A percentile compares a stretch with the other conserved stretches of the same genome.
Conservation (phyloP, 2,329 filamentous ascomycete species). For the Penicillium verrucosum region DNA sequence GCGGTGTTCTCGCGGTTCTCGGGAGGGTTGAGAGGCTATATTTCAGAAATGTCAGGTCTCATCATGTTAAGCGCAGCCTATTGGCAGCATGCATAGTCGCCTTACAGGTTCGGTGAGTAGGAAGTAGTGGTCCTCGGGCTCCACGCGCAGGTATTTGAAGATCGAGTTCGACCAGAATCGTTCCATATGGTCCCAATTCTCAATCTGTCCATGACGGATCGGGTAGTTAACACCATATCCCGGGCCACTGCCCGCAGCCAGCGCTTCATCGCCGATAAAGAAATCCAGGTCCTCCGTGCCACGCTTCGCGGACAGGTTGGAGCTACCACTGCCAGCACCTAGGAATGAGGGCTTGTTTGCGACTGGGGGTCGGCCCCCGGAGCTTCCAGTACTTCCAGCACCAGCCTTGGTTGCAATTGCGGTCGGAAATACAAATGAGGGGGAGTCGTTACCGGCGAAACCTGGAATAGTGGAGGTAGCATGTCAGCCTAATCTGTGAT, state of each 20-base stretch:
- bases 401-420: constrained; percentile 93
- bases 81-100: constrained; percentile 1
- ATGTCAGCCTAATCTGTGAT: constrained; percentile 35
- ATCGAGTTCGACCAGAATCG: constrained; percentile 99
- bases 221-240: constrained; percentile 97
- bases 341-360: constrained; percentile 94
- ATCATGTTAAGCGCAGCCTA: not conserved
- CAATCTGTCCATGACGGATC: constrained; percentile 95
- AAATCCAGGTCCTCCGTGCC: constrained; percentile 97
- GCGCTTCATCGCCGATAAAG: constrained; percentile 96
- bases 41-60: constrained; percentile 5
- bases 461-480: constrained; percentile 52
- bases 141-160: constrained; percentile 97
- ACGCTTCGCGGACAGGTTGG: constrained; percentile 84
- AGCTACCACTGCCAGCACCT: constrained; percentile 77
- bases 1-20: constrained; percentile 99
- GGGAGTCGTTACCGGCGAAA: constrained; percentile 98
- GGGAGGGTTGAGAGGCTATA: constrained; percentile 87
- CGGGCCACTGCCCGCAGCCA: constrained; percentile 77
- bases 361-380: constrained; percentile 83
- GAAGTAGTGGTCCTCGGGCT: constrained; percentile 98
- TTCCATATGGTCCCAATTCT: constrained; percentile 99
- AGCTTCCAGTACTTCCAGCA: constrained; percentile 63
- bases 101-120: constrained; percentile 92
- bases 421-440: constrained; percentile 98